A percentile compares a stretch with the other conserved stretches of the same genome.
Evolutionary conservation across 2,329 filamentous ascomycete species (phyloP).

Genomic region (Stagonosporopsis chrysanthemi): DNA sequence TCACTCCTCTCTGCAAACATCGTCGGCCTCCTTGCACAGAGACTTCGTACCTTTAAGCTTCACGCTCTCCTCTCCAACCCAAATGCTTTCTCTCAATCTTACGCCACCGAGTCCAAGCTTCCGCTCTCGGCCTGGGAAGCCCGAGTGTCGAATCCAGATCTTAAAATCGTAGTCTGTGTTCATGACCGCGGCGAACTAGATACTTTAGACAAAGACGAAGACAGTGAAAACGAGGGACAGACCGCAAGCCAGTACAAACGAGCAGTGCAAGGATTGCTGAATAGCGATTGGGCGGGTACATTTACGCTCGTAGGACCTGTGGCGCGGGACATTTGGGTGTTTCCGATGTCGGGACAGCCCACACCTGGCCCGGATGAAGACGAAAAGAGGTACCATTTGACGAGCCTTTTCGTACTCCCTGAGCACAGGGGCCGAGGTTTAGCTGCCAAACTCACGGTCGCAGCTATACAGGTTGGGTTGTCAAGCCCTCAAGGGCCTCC

Average conservation of each 20-base stretch:
- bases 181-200: too few relatives aligned
- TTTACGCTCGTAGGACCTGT: constrained; percentile 7
- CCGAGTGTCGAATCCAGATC: not conserved
- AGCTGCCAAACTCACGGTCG: constrained; percentile 1
- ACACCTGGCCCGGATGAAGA: not conserved
- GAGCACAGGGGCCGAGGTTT: not conserved
- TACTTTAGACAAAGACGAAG: too few relatives aligned
- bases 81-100: constrained; percentile 8
- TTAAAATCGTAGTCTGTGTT: constrained; percentile 3
- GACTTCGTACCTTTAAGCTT: not conserved
- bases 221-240: too few relatives aligned
- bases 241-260: too few relatives aligned
- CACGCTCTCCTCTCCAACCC: constrained; percentile 2
- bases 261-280: not conserved
- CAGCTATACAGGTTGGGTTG: not conserved
- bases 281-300: not conserved
- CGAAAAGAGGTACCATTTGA: constrained; percentile 3
- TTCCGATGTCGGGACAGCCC: not conserved
- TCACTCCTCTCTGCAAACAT: too few relatives aligned
- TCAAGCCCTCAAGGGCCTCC: too few relatives aligned
- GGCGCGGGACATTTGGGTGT: not conserved
- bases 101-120: not conserved
- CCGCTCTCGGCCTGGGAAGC: constrained; percentile 2
- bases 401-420: constrained; percentile 7
- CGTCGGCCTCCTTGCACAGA: not conserved